Evolutionary conservation across 306 rosid species (phyloP), one percentile per base, ranked within the genome.

Genomic region (Dalbergia cochinchinensis): DNA sequence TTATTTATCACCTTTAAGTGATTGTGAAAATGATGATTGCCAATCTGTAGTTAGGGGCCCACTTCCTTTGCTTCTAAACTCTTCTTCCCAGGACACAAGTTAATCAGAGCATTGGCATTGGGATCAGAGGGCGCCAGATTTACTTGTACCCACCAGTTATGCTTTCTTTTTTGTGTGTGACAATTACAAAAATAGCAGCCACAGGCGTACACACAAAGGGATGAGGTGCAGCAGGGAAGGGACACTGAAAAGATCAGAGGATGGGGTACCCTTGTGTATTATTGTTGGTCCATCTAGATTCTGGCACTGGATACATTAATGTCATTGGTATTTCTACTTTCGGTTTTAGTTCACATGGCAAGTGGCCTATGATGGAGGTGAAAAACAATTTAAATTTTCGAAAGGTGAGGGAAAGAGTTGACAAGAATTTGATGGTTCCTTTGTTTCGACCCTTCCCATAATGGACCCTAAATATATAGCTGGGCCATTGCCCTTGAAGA

Each of bases 301-400:
- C 7, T 48, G 63, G 31, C 80, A 16, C 35, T 18, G 65, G 73
- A 85, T 85, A 71, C 58, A 64, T 60, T 22, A 59, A 1, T 76
- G 20, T 20, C 37, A 74, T 35, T 51, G 73, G 18, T 50, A 34
- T 58, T 66, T 75, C 76, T 50, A 47, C 79, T 73, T 78, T 72
- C 7, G 58, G 74, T 5, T 69, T 84, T 66, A 45, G 71, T 34
- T 80, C 89, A 83, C 86, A 83, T 86, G 85, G 68, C 85, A 66
- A 76, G 83, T 83, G 71, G 80, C 71, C 18, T 11, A 4, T 71
- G 62, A 37, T 22, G 41, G 37, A 63, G 34, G 55, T 68, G 31
- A 76, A 65, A 75, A 39, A 26, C 47, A 55, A 14, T 26, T 76
- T 77, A 45, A 77, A 54, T 50, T 68, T 60, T 4, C 11, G 34